Percentiles rank a stretch among this genome's conserved stretches.
Evolutionary conservation across 352 stramenopile species (phyloP).

Genomic region (Globisporangium barbulae): DNA sequence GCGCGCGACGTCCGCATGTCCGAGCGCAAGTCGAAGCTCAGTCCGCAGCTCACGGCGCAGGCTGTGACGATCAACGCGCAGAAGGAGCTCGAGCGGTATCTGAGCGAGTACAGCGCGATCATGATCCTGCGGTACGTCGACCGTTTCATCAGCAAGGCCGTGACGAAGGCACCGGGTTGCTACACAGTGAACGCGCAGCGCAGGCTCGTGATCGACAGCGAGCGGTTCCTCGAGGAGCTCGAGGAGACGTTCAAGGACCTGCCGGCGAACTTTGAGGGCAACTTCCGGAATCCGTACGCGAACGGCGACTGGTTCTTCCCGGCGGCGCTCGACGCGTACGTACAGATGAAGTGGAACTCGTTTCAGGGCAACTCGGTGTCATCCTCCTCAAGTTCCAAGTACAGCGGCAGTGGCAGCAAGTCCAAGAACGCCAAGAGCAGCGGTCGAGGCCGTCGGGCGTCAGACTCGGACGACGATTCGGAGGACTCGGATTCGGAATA

Average conservation of each 20-base stretch:
- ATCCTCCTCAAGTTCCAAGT: conserved; percentile 4
- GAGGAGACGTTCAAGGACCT: conserved; percentile 63
- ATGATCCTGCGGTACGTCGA: conserved; percentile 84
- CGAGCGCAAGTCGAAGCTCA: conserved; percentile 56
- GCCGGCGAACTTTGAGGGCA: conserved; percentile 42
- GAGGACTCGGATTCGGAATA: conserved; percentile 57
- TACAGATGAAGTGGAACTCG: conserved; percentile 78
- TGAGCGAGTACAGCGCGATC: conserved; percentile 76
- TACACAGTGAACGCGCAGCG: conserved; percentile 51
- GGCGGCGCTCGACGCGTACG: conserved; percentile 58
- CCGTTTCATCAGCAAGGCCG: conserved; percentile 71
- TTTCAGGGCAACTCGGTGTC: conserved; percentile 39
- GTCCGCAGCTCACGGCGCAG: conserved; percentile 56
- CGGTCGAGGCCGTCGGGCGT: neutral
- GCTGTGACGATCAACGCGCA: conserved; percentile 66
- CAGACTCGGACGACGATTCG: conserved; percentile 43
- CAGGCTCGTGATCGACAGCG: conserved; percentile 58
- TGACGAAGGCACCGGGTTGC: conserved; percentile 61
- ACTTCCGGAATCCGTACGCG: conserved; percentile 38
- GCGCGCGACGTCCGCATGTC: conserved; percentile 44
- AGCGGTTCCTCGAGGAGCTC: conserved; percentile 65
- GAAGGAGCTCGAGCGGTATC: conserved; percentile 59
- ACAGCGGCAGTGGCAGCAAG: neutral
- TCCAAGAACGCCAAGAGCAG: conserved; percentile 6
- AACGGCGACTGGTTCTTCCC: conserved; percentile 58